Conservation (phyloP, 2,329 filamentous ascomycete genomes). For the Paraconiothyrium sp. region DNA sequence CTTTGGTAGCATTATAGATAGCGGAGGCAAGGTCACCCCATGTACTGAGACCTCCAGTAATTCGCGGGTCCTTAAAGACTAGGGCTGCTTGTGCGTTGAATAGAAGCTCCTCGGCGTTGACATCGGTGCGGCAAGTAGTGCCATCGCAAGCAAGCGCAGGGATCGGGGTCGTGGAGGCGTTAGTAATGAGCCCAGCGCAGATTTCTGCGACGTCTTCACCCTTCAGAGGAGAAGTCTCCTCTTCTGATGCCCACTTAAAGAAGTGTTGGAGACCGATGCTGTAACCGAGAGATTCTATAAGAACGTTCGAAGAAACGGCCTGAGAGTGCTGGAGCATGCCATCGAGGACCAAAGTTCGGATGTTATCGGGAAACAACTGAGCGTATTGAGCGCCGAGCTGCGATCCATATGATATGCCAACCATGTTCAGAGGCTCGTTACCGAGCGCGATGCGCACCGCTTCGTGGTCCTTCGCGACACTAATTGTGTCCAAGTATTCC, state of each 20-base stretch:
- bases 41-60: not conserved
- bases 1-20: conserved; percentile 41
- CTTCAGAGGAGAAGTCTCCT: conserved; percentile 40
- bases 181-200: conserved; percentile 36
- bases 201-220: conserved; percentile 31
- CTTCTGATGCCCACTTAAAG: conserved; percentile 47
- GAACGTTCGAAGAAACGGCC: conserved; percentile 43
- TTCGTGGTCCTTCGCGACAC: conserved; percentile 42
- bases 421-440: conserved; percentile 48
- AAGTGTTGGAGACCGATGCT: conserved; percentile 48
- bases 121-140: conserved; percentile 25
- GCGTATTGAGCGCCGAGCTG: conserved; percentile 56
- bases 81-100: conserved; percentile 19
- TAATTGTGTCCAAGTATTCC: conserved; percentile 53
- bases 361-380: conserved; percentile 52
- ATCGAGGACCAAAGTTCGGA: conserved; percentile 56
- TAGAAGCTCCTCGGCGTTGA: conserved; percentile 43
- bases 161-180: conserved; percentile 41
- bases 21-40: conserved; percentile 26
- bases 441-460: conserved; percentile 44
- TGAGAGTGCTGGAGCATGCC: conserved; percentile 55
- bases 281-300: conserved; percentile 50
- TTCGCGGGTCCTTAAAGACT: not conserved
- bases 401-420: conserved; percentile 58
- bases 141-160: conserved; percentile 45